phyloP scores from a whole-genome alignment of 2,329 filamentous ascomycete genomes.

The Neonectria ditissima region DNA sequence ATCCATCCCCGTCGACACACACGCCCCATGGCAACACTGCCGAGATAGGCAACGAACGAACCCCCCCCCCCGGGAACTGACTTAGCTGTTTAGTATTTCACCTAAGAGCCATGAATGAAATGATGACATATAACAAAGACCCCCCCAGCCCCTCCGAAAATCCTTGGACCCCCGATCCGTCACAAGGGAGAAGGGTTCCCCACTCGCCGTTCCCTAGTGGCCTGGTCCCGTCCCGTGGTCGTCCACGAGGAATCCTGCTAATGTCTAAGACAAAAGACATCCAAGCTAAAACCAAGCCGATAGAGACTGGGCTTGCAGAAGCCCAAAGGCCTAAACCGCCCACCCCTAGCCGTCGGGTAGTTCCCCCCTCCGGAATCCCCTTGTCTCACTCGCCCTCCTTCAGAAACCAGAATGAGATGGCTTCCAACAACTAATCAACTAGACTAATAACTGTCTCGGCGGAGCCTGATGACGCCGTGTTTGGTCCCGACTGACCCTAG shows the following conservation, averaged over 20 bases:
- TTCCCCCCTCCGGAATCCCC: not conserved
- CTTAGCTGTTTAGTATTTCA: too few relatives aligned
- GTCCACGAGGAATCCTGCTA: constrained; percentile 8
- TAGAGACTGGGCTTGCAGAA: too few relatives aligned
- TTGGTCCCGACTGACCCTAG: constrained; percentile 16
- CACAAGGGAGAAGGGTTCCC: too few relatives aligned
- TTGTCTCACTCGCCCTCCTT: constrained; percentile 2
- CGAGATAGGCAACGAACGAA: not conserved
- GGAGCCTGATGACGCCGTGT: constrained; percentile 22
- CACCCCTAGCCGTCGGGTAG: constrained; percentile 21
- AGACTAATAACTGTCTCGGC: constrained; percentile 13
- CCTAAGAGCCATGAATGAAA: too few relatives aligned
- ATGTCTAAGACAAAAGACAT: constrained; percentile 44
- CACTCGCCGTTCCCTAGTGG: not conserved
- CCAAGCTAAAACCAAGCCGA: constrained; percentile 7
- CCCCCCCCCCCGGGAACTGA: too few relatives aligned
- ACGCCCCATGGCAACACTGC: not conserved
- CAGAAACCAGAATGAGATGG: too few relatives aligned
- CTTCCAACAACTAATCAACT: too few relatives aligned
- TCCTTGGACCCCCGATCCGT: not conserved
- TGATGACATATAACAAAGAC: too few relatives aligned
- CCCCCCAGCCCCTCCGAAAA: too few relatives aligned
- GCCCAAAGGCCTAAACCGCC: too few relatives aligned
- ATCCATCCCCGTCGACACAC: too few relatives aligned
- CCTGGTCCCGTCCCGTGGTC: not conserved